These are phyloP conservation scores for Knoxdaviesia capensis DNA, from an alignment of 2,329 filamentous ascomycete genomes.

Conservation along the genomic window DNA sequence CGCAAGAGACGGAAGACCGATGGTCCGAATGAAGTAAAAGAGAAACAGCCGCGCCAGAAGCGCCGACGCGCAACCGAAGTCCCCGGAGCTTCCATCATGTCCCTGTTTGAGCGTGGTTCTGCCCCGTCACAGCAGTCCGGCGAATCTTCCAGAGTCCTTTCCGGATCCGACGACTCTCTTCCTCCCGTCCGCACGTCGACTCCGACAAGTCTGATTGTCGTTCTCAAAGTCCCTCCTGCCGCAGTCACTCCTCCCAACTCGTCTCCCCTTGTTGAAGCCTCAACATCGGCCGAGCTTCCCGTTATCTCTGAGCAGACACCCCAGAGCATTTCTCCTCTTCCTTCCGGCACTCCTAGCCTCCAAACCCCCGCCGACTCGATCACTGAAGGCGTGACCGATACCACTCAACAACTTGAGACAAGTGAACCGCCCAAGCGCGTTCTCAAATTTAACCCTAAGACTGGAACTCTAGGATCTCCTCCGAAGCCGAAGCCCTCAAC, in stretches of 20 bases:
- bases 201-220: no score
- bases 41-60: conserved; percentile 11
- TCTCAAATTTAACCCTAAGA: conserved; percentile 35
- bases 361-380: conserved; percentile 3
- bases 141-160: no score
- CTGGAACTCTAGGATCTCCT: conserved; percentile 41
- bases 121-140: no score
- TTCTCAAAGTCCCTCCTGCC: no score
- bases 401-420: background rate
- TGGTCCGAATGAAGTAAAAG: conserved; percentile 7
- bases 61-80: conserved; percentile 5
- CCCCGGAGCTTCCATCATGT: no score
- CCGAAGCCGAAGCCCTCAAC: conserved; percentile 27
- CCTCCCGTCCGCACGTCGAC: no score
- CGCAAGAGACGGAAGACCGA: conserved; percentile 24
- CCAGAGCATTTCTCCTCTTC: no score
- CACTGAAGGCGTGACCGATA: conserved; percentile 1
- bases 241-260: background rate
- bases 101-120: no score
- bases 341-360: background rate
- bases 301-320: no score
- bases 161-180: no score
- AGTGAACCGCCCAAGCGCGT: conserved; percentile 20
- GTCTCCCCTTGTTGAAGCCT: background rate
- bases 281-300: no score